Conservation (phyloP, 192 early-diverging fungal species). For the Linnemannia hyalina region DNA sequence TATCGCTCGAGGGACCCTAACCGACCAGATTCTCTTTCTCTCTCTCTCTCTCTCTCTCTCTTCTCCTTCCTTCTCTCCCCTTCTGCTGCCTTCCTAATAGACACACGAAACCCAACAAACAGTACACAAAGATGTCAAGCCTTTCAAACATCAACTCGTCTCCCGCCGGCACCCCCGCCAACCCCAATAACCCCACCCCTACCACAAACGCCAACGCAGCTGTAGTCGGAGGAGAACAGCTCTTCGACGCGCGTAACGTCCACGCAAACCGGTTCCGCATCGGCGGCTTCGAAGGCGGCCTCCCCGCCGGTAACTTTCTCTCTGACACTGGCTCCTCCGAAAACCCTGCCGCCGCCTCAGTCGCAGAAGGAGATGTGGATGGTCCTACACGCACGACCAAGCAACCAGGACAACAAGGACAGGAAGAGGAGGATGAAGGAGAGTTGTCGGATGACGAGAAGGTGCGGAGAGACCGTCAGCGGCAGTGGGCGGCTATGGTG, state of each 20-base stretch:
- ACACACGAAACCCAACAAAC: neutral
- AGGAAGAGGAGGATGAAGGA: constrained; percentile 12
- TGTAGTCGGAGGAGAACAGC: neutral
- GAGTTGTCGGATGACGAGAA: constrained; percentile 25
- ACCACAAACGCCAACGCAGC: neutral
- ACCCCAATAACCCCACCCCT: neutral
- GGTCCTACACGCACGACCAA: neutral
- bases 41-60: neutral
- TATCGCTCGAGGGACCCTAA: neutral
- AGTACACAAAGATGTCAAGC: neutral
- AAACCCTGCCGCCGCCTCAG: neutral
- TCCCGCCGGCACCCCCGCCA: neutral
- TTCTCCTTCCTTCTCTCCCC: neutral
- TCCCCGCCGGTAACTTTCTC: neutral
- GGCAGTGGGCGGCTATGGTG: constrained; percentile 7
- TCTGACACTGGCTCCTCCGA: neutral
- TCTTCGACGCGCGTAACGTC: constrained; percentile 18
- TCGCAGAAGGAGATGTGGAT: neutral
- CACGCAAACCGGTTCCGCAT: constrained; percentile 20
- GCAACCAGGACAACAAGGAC: neutral
- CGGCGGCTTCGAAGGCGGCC: constrained; percentile 20
- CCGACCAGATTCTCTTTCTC: neutral
- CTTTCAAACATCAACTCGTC: constrained; percentile 10
- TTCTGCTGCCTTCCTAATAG: neutral
- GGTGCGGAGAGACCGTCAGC: constrained; percentile 14